These are phyloP conservation scores for Schoenoplectus tabernaemontani DNA, from an alignment of 202 grass and related monocot species.

Conservation along the genomic window DNA sequence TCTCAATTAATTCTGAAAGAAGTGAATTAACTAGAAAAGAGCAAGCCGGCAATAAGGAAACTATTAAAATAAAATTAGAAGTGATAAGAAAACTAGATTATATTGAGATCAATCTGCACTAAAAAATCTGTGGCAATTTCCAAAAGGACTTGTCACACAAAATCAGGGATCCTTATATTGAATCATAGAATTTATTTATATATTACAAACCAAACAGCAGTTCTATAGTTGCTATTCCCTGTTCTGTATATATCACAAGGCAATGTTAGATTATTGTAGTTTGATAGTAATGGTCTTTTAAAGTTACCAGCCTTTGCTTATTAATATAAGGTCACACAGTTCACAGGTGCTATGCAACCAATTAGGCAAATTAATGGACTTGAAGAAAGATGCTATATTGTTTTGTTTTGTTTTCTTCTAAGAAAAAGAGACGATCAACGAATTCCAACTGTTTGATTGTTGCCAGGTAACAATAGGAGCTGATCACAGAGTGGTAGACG, in stretches of 20 bases:
- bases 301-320: neutral
- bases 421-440: neutral
- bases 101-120: neutral
- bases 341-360: neutral
- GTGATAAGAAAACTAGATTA: neutral
- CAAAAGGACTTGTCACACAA: neutral
- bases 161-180: no score
- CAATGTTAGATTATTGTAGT: neutral
- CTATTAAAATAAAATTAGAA: neutral
- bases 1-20: neutral
- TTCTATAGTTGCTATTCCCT: neutral
- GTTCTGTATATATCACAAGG: neutral
- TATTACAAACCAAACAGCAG: neutral
- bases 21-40: neutral
- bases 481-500: slow-evolving; percentile 84
- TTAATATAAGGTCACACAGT: neutral
- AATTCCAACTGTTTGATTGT: neutral
- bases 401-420: neutral
- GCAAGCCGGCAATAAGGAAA: neutral
- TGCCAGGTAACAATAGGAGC: slow-evolving; percentile 75
- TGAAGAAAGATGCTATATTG: neutral
- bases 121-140: neutral
- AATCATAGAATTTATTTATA: no score
- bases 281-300: neutral
- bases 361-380: neutral